Conservation (phyloP, 2,329 filamentous ascomycete species). For the Paraphoma chrysanthemicola region DNA sequence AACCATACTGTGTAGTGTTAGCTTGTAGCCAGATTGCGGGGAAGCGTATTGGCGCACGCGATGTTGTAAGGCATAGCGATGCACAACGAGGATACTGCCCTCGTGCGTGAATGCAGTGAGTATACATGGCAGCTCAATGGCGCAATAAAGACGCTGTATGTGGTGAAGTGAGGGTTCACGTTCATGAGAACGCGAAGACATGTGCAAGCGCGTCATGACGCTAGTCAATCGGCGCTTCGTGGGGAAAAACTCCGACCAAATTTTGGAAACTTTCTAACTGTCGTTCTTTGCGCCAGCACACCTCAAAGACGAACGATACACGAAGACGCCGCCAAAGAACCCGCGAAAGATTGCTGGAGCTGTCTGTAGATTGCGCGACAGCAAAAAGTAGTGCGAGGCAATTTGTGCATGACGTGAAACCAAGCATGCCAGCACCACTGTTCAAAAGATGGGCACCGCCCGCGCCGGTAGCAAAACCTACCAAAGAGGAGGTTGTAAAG, state of each 20-base stretch:
- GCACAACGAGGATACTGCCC: slow-evolving; percentile 25
- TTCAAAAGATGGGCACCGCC: slow-evolving; percentile 57
- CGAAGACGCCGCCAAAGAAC: background rate
- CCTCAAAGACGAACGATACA: background rate
- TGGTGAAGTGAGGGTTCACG: slow-evolving; percentile 2
- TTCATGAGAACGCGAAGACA: slow-evolving; percentile 4
- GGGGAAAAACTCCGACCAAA: slow-evolving; percentile 31
- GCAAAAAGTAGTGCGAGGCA: no score
- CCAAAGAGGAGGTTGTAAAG: background rate
- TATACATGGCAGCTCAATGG: slow-evolving; percentile 32
- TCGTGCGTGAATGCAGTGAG: slow-evolving; percentile 10
- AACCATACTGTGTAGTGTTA: slow-evolving; percentile 72
- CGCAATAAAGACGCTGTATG: slow-evolving; percentile 1
- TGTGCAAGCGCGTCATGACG: slow-evolving; percentile 25
- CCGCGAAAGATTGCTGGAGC: no score
- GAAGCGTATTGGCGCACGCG: slow-evolving; percentile 58
- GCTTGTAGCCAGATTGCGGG: slow-evolving; percentile 3
- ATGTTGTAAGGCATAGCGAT: slow-evolving; percentile 72
- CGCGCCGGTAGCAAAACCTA: slow-evolving; percentile 20
- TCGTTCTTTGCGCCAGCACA: background rate
- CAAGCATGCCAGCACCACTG: slow-evolving; percentile 54
- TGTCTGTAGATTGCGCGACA: no score
- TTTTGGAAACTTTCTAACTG: slow-evolving; percentile 35
- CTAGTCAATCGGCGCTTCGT: slow-evolving; percentile 29
- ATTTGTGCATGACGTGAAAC: background rate